Conservation (phyloP, 1,139 yeast species). For the Komagataea norvegica region DNA sequence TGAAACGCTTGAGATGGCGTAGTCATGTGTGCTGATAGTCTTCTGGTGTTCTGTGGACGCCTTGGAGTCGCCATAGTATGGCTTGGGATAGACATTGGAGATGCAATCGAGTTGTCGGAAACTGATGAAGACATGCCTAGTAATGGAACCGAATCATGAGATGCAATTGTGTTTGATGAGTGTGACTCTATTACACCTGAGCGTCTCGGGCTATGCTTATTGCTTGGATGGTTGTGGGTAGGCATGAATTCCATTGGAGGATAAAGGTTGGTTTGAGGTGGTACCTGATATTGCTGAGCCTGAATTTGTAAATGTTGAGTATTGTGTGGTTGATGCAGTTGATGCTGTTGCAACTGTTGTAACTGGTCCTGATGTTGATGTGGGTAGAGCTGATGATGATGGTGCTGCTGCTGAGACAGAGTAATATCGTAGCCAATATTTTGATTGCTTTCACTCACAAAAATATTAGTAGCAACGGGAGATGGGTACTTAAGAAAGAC, state of each 20-base stretch:
- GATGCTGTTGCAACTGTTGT: slow-evolving; percentile 3
- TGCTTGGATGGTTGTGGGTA: slow-evolving; percentile 8
- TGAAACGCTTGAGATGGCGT: slow-evolving; percentile 24
- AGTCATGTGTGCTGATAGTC: slow-evolving; percentile 17
- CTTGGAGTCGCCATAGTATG: slow-evolving; percentile 18
- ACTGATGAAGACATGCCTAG: slow-evolving; percentile 23
- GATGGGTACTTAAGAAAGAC: neutral
- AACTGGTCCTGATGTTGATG: slow-evolving; percentile 4
- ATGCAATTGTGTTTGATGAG: slow-evolving; percentile 35
- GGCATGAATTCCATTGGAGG: slow-evolving; percentile 21
- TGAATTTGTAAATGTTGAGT: slow-evolving; percentile 8
- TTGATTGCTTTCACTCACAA: too few species aligned
- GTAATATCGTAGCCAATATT: too few species aligned
- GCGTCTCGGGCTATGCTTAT: slow-evolving; percentile 9
- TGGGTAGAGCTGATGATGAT: slow-evolving; percentile 3
- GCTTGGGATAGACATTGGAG: slow-evolving; percentile 18
- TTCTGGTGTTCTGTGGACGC: slow-evolving; percentile 16
- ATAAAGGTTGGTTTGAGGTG: slow-evolving; percentile 13
- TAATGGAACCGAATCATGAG: slow-evolving; percentile 39
- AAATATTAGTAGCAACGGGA: neutral
- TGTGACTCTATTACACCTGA: slow-evolving; percentile 9
- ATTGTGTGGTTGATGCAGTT: slow-evolving; percentile 4
- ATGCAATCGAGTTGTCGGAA: slow-evolving; percentile 21
- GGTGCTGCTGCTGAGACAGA: slow-evolving; percentile 3
- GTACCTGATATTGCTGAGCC: slow-evolving; percentile 12